phyloP scores from a whole-genome alignment of 2,329 filamentous ascomycete genomes.

The Aureobasidium namibiae region DNA sequence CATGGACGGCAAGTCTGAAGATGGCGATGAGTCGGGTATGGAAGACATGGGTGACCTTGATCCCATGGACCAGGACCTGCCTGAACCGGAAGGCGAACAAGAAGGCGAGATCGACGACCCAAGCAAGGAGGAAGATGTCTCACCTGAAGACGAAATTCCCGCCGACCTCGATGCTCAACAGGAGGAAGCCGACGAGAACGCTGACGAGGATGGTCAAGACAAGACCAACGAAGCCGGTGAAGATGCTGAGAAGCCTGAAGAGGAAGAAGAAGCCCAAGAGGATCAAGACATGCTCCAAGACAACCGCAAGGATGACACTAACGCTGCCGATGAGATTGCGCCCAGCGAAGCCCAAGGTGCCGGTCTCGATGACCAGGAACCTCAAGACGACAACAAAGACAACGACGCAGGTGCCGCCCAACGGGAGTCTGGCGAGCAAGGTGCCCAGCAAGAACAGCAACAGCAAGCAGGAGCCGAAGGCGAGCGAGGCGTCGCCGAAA shows the following conservation, averaged over 20 bases:
- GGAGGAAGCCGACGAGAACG: slow-evolving; percentile 27
- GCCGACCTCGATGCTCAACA: slow-evolving; percentile 54
- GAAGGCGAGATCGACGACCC: slow-evolving; percentile 20
- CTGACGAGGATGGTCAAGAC: slow-evolving; percentile 37
- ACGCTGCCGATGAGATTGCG: slow-evolving; percentile 17
- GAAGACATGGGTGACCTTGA: slow-evolving; percentile 17
- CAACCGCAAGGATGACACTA: slow-evolving; percentile 17
- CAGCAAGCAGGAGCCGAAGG: slow-evolving; percentile 19
- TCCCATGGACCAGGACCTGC: slow-evolving; percentile 17
- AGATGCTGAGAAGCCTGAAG: slow-evolving; percentile 29
- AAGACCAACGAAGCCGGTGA: slow-evolving; percentile 36
- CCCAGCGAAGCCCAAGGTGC: slow-evolving; percentile 26
- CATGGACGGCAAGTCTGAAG: slow-evolving; percentile 52
- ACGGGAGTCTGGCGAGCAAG: slow-evolving; percentile 57
- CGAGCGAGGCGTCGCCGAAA: slow-evolving; percentile 13
- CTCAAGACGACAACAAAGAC: slow-evolving; percentile 46
- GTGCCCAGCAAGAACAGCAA: slow-evolving; percentile 50
- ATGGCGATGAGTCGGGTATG: slow-evolving; percentile 31
- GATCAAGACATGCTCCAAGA: slow-evolving; percentile 18
- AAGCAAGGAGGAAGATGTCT: slow-evolving; percentile 18
- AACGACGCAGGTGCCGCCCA: slow-evolving; percentile 50
- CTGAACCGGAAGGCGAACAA: slow-evolving; percentile 16
- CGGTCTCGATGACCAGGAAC: slow-evolving; percentile 57
- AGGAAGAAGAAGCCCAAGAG: slow-evolving; percentile 13
- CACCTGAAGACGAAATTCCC: slow-evolving; percentile 12